phyloP scores from a whole-genome alignment of 352 stramenopile species.

The Blastocystis sp. region DNA sequence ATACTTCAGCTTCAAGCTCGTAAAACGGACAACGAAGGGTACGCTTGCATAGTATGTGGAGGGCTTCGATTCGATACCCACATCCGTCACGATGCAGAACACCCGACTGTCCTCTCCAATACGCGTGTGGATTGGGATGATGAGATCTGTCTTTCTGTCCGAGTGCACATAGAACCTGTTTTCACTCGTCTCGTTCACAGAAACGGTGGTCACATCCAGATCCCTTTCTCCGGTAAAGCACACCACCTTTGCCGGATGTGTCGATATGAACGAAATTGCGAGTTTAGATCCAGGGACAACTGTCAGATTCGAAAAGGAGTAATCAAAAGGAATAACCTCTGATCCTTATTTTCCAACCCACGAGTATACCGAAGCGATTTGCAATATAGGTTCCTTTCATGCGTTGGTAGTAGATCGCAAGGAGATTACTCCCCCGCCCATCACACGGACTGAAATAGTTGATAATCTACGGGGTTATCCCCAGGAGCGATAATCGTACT shows the following conservation, averaged over 20 bases:
- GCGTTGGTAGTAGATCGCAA: conserved; percentile 22
- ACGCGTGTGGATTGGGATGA: not conserved
- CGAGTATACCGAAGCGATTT: not conserved
- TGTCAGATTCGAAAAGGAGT: conserved; percentile 48
- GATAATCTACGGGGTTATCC: not conserved
- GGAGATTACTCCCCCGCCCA: conserved; percentile 57
- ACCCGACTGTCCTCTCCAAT: conserved; percentile 31
- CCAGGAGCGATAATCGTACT: not conserved
- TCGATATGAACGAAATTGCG: conserved; percentile 4
- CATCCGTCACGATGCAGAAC: conserved; percentile 24
- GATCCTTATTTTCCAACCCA: not conserved
- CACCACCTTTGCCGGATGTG: conserved; percentile 57
- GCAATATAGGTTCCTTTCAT: conserved; percentile 47
- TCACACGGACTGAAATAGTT: conserved; percentile 55
- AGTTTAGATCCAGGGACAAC: not conserved
- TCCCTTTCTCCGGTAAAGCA: conserved; percentile 14
- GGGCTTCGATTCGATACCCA: not conserved
- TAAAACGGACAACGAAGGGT: conserved; percentile 16
- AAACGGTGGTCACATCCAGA: not conserved
- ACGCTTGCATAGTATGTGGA: not conserved
- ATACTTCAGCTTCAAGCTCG: not conserved
- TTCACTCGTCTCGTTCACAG: conserved; percentile 3
- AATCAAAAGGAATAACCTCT: conserved; percentile 50
- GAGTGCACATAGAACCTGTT: conserved; percentile 57
- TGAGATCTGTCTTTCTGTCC: not conserved